Percentiles rank a stretch among this genome's conserved stretches.
These are phyloP conservation scores for Saccharomycopsis schoenii DNA, from an alignment of 805 yeast species.

Conservation along the genomic window DNA sequence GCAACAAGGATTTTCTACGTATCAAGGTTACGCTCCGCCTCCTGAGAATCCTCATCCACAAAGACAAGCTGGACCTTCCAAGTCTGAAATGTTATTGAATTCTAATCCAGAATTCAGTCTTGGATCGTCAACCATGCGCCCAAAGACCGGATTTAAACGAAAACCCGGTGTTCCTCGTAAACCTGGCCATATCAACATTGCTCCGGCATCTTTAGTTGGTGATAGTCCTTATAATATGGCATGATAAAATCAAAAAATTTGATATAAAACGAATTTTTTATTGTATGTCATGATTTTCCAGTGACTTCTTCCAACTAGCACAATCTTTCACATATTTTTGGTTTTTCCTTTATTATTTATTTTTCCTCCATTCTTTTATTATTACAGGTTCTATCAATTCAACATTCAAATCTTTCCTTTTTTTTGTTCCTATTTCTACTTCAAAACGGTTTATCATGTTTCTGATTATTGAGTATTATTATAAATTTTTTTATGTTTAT, in stretches of 20 bases:
- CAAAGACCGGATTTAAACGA: conserved; percentile 17
- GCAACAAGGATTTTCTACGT: conserved; percentile 11
- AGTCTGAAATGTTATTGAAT: conserved; percentile 35
- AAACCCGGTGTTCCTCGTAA: conserved; percentile 29
- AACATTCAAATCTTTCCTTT: neutral
- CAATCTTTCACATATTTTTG: neutral
- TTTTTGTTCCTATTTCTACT: neutral
- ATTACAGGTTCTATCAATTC: neutral
- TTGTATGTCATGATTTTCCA: too few relatives aligned
- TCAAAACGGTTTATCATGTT: neutral
- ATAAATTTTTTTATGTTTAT: neutral
- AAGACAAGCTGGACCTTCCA: conserved; percentile 24
- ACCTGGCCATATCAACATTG: conserved; percentile 24
- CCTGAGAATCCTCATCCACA: conserved; percentile 4
- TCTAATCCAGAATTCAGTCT: conserved; percentile 40
- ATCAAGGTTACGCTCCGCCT: conserved; percentile 20
- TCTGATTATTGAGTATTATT: neutral
- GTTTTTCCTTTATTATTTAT: neutral
- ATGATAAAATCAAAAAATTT: conserved; percentile 16
- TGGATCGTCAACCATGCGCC: conserved; percentile 13
- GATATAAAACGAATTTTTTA: neutral
- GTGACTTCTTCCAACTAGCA: neutral
- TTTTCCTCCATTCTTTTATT: neutral
- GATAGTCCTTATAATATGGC: conserved; percentile 38
- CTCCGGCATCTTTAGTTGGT: conserved; percentile 32